A percentile compares a stretch with the other conserved stretches of the same genome.
These are phyloP conservation scores for Ormosia emarginata DNA, from an alignment of 306 rosid genomes.

Conservation along the genomic window DNA sequence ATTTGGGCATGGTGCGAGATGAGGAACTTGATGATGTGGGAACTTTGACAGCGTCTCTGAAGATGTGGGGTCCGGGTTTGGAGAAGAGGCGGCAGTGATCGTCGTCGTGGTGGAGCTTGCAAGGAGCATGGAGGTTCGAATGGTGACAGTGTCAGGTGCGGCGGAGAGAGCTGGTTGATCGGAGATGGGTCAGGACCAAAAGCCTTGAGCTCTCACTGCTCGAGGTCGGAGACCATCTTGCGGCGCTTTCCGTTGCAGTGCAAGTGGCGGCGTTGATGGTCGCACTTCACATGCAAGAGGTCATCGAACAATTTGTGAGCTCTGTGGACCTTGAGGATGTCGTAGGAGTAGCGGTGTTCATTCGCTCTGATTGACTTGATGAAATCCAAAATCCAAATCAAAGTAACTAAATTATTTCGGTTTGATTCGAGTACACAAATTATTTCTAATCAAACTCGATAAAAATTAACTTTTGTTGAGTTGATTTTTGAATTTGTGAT, in stretches of 20 bases:
- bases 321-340: slow-evolving; percentile 73
- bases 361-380: too few species aligned
- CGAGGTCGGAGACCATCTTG: slow-evolving; percentile 86
- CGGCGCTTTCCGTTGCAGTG: slow-evolving; percentile 77
- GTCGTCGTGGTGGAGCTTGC: slow-evolving; percentile 39
- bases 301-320: slow-evolving; percentile 79
- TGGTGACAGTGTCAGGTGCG: slow-evolving; percentile 36
- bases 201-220: slow-evolving; percentile 67
- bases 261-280: slow-evolving; percentile 54
- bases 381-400: too few species aligned
- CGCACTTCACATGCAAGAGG: slow-evolving; percentile 62
- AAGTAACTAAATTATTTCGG: too few species aligned
- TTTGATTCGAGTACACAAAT: too few species aligned
- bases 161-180: slow-evolving; percentile 50
- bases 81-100: slow-evolving; percentile 71
- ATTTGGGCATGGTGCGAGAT: slow-evolving; percentile 11
- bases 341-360: slow-evolving; percentile 39
- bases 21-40: slow-evolving; percentile 47
- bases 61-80: slow-evolving; percentile 68
- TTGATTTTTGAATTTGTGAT: too few species aligned
- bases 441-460: too few species aligned
- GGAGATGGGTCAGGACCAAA: slow-evolving; percentile 43
- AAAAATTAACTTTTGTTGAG: too few species aligned
- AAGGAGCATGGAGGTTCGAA: slow-evolving; percentile 75
- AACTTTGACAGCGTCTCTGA: slow-evolving; percentile 76